Percentiles rank a stretch among this genome's conserved stretches.
Conservation (phyloP, 768 basidiomycete species). For the Podaxis sp. region DNA sequence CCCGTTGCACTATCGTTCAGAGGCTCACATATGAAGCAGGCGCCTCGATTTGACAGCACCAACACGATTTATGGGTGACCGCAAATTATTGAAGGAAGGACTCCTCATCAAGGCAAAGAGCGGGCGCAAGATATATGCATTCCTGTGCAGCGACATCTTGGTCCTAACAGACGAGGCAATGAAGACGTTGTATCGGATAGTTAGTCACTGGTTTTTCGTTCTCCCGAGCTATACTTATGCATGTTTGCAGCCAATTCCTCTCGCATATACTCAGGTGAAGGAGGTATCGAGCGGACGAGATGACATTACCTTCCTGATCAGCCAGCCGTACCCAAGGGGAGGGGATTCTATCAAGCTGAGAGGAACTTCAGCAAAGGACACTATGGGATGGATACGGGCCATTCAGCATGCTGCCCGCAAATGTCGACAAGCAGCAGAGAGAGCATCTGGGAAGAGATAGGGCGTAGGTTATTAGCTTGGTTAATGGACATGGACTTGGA, state of each 20-base stretch:
- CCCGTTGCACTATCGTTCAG: background rate
- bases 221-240: background rate
- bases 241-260: slow-evolving; percentile 57
- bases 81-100: slow-evolving; percentile 79
- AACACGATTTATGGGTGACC: slow-evolving; percentile 78
- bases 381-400: slow-evolving; percentile 32
- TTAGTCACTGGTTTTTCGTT: slow-evolving; percentile 28
- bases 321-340: slow-evolving; percentile 65
- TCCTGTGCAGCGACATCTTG: slow-evolving; percentile 88
- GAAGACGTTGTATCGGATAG: slow-evolving; percentile 79
- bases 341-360: slow-evolving; percentile 65
- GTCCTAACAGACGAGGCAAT: slow-evolving; percentile 74
- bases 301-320: slow-evolving; percentile 62
- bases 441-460: slow-evolving; percentile 23
- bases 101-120: slow-evolving; percentile 78
- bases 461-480: slow-evolving; percentile 9
- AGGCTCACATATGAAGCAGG: slow-evolving; percentile 25
- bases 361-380: slow-evolving; percentile 50
- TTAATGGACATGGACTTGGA: slow-evolving; percentile 3
- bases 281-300: slow-evolving; percentile 53
- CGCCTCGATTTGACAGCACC: slow-evolving; percentile 89
- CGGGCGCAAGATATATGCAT: slow-evolving; percentile 67
- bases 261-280: slow-evolving; percentile 61
- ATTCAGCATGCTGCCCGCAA: slow-evolving; percentile 35
- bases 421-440: slow-evolving; percentile 43